Evolutionary conservation across 176 grass and related monocot species (phyloP).

Genomic region (sorghum (Sorghum bicolor)): Sorghum_bicolor_NCBIv3 NC_012876.2:7873501-7874000

Average conservation of each 20-base stretch:
- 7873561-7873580: background rate
- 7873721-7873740: background rate
- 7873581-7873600: background rate
- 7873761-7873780: slow-evolving; percentile 3
- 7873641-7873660: slow-evolving; percentile 76
- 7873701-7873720: background rate
- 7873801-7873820: slow-evolving; percentile 43
- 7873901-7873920: background rate
- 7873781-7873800: background rate
- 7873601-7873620: background rate
- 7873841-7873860: background rate
- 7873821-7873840: slow-evolving; percentile 9
- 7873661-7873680: slow-evolving; percentile 39
- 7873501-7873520: no score
- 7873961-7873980: slow-evolving; percentile 29
- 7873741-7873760: background rate
- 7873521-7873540: no score
- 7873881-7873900: slow-evolving; percentile 24
- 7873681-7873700: slow-evolving; percentile 18
- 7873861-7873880: slow-evolving; percentile 2
- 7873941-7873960: slow-evolving; percentile 27
- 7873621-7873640: slow-evolving; percentile 65
- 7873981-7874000: slow-evolving; percentile 17
- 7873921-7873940: slow-evolving; percentile 24
- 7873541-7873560: background rate